Evolutionary conservation across 2,329 filamentous ascomycete genomes (phyloP).

Genomic region (Amesomyces nigricolor): DNA sequence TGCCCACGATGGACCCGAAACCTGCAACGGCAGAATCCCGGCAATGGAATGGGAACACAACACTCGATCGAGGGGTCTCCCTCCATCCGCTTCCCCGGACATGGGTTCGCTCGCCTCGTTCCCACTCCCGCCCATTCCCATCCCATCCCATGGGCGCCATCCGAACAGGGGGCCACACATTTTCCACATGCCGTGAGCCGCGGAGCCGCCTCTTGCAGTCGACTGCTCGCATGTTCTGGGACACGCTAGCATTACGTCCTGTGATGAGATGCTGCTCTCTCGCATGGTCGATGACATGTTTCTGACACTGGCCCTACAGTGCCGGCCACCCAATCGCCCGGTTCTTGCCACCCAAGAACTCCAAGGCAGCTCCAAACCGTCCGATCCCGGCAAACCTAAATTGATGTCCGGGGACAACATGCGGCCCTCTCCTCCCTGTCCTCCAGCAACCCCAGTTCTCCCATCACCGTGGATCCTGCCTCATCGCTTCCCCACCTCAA

Average conservation of each 20-base stretch:
- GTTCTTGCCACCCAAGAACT: background rate
- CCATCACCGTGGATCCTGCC: background rate
- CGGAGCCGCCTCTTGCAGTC: background rate
- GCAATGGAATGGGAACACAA: background rate
- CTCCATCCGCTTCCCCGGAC: slow-evolving; percentile 13
- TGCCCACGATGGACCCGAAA: background rate
- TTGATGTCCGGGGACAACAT: no score
- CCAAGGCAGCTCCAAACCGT: background rate
- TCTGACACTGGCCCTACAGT: background rate
- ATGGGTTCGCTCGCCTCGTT: background rate
- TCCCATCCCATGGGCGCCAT: background rate
- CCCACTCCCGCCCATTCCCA: no score
- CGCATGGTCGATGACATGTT: background rate
- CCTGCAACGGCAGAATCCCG: background rate
- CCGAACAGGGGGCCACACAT: no score
- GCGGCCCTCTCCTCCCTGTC: background rate
- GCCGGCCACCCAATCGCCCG: background rate
- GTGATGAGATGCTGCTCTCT: background rate
- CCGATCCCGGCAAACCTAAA: no score
- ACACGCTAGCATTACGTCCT: no score
- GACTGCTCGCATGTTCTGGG: background rate
- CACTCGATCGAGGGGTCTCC: background rate
- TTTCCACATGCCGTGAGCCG: background rate
- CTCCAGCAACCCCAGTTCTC: slow-evolving; percentile 2
- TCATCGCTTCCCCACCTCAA: background rate